These are phyloP conservation scores for Sporothrix sp. DNA, from an alignment of 2,329 filamentous ascomycete species.

Conservation along the genomic window DNA sequence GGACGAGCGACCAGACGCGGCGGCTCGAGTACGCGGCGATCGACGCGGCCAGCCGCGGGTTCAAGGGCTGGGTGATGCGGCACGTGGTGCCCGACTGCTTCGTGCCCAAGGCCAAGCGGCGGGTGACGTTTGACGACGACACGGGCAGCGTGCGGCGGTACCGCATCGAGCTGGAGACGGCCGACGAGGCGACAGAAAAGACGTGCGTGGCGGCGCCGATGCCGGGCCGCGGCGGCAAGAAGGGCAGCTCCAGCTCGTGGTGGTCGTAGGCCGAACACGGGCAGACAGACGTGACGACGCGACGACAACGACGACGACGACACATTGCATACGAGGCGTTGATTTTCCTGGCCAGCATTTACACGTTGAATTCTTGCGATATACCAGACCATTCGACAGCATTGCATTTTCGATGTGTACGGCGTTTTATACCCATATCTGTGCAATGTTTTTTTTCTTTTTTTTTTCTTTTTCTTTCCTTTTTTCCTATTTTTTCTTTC, in stretches of 20 bases:
- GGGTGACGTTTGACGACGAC: constrained; percentile 51
- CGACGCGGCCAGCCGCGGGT: constrained; percentile 49
- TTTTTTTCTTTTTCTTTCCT: background rate
- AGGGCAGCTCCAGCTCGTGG: background rate
- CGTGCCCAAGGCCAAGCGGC: constrained; percentile 38
- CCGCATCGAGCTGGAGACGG: constrained; percentile 46
- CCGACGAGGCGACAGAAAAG: constrained; percentile 26
- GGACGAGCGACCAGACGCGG: constrained; percentile 54
- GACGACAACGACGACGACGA: background rate
- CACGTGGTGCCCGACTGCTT: constrained; percentile 53
- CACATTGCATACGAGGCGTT: constrained; percentile 2
- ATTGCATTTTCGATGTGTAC: background rate
- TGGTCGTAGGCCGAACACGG: background rate
- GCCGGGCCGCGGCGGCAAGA: background rate
- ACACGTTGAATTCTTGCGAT: background rate
- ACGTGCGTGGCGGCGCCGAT: background rate
- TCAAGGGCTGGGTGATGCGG: constrained; percentile 50
- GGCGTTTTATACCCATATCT: constrained; percentile 10
- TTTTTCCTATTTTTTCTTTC: background rate
- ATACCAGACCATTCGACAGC: background rate
- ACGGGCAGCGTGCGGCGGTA: constrained; percentile 54
- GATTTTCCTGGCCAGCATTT: background rate
- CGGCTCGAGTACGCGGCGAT: constrained; percentile 58
- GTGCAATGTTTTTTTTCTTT: background rate
- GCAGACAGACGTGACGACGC: background rate